Base-by-base conservation (phyloP, 164 flowering plant species). In the Magnolia officinalis region DNA sequence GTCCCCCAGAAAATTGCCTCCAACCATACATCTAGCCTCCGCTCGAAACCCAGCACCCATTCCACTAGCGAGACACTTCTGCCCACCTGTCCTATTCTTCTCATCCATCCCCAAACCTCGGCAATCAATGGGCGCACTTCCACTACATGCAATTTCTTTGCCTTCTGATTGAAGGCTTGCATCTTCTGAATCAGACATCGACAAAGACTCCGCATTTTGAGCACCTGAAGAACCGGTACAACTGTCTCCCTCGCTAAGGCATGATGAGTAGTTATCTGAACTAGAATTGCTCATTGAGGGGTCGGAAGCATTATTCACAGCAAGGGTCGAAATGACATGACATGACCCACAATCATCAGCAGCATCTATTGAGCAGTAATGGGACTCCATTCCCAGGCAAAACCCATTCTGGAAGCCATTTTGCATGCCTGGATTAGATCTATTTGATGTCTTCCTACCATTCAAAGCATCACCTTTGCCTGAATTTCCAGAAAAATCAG, bases 221-320 rank as follows among this genome's bases (percentile, higher is more conserved):
- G 80, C 74, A 72, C 88, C 86, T 24, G 90, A 88, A 50, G 89
- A 87, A 49, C 82, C 84, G 59, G 87, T 79, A 77, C 85, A 87
- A 83, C 89, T 87, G 81, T 91, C 96, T 74, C 92, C 98, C 81
- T 91, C 98, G 76, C 97, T 92, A 11, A 85, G 91, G 82, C 91
- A 92, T 50, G 92, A 93, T 19, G 96, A 93, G 80, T 90, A 86
- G 79, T 89, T 91, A 78, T 90, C 97, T 19, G 98, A 89, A 83
- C 83, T 90, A 16, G 93, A 91, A 74, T 84, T 82, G 79, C 88
- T 81, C 73, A 67, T 72, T 29, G 23, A 72, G 21, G 79, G 83
- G 80, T 87, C 87, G 67, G 85, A 67, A 66, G 81, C 76, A 73
- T 76, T 82, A 73, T 75, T 75, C 65, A 61, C 51, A 31, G 73